phyloP scores from a whole-genome alignment of 176 grass and related monocot genomes.

The Hordeum marinum region DNA sequence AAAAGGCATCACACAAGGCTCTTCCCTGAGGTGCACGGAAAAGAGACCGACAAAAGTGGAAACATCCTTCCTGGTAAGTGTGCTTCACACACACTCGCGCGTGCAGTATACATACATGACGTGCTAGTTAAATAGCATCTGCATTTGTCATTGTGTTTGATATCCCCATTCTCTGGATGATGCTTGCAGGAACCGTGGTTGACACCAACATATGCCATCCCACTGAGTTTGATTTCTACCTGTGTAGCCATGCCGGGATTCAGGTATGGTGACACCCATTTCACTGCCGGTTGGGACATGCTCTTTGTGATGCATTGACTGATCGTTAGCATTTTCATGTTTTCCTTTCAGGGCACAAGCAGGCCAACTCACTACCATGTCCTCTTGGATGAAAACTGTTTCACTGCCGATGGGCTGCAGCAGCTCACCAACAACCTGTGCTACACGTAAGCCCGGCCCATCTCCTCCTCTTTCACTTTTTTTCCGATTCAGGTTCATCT shows the following conservation, averaged over 20 bases:
- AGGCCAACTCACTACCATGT: constrained; percentile 62
- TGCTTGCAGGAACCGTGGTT: constrained; percentile 58
- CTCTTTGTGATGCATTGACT: not conserved
- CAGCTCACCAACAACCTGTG: constrained; percentile 58
- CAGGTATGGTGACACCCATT: constrained; percentile 22
- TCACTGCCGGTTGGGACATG: not conserved
- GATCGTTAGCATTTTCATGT: not conserved
- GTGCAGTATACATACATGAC: too few relatives aligned
- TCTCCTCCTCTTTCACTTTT: not conserved
- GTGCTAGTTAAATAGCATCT: not conserved
- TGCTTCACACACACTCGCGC: not conserved
- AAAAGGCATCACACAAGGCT: constrained; percentile 90
- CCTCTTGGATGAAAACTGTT: constrained; percentile 47
- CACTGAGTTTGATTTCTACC: constrained; percentile 73
- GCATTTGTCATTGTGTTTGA: not conserved
- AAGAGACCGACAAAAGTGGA: constrained; percentile 51
- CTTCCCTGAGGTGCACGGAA: constrained; percentile 53
- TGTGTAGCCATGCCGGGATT: constrained; percentile 83
- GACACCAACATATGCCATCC: constrained; percentile 72
- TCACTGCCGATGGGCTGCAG: constrained; percentile 47
- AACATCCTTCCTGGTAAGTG: constrained; percentile 69
- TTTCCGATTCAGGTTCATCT: not conserved
- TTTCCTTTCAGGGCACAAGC: constrained; percentile 46
- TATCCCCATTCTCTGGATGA: not conserved
- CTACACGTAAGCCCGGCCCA: constrained; percentile 52